Conservation (phyloP, 495 filamentous ascomycete species). For the Penicillium parvum region DNA sequence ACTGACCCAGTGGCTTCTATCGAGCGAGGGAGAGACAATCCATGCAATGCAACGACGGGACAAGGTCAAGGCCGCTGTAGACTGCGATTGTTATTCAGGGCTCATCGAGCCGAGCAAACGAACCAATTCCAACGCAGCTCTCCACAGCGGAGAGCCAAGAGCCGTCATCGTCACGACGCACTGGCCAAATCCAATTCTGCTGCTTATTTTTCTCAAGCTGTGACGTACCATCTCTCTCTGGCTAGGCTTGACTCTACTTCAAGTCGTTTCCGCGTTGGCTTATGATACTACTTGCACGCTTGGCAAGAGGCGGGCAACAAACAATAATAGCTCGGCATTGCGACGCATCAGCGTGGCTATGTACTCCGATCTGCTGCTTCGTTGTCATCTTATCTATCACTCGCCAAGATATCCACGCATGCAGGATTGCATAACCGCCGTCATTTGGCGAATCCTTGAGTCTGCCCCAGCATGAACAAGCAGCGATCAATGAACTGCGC, state of each 20-base stretch:
- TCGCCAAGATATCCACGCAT: conserved; percentile 6
- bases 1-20: no score
- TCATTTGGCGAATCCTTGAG: background rate
- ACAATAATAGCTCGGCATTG: background rate
- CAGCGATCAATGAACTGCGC: background rate
- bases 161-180: conserved; percentile 11
- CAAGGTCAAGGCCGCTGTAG: conserved; percentile 2
- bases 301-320: background rate
- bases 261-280: no score
- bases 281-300: no score
- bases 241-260: background rate
- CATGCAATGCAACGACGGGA: background rate
- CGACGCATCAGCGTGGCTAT: background rate
- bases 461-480: background rate
- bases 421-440: background rate
- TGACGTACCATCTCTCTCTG: conserved; percentile 3
- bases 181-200: conserved; percentile 10
- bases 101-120: conserved; percentile 10
- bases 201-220: conserved; percentile 9
- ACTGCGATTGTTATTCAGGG: background rate
- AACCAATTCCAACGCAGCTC: conserved; percentile 7
- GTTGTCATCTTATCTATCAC: background rate
- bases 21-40: no score
- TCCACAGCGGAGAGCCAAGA: conserved; percentile 21
- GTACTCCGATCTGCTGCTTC: background rate